Conservation (phyloP, 345 rosid species). For the Eucalyptus decipiens region DNA sequence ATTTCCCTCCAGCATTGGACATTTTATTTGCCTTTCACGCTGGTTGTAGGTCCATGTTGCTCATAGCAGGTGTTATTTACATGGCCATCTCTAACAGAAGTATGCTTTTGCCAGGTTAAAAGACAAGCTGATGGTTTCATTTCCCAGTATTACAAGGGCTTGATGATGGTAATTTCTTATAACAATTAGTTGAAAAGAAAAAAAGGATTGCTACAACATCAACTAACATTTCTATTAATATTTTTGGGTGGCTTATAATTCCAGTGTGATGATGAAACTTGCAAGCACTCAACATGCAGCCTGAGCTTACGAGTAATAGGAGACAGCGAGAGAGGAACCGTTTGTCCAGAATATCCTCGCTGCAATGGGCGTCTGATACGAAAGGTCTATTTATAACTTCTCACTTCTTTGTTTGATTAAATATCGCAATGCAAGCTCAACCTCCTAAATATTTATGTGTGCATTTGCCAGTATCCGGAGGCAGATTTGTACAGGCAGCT, state of each 20-base stretch:
- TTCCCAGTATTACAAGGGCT: conserved; percentile 70
- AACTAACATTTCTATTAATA: not conserved
- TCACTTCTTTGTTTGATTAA: not conserved
- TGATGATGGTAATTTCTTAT: conserved; percentile 61
- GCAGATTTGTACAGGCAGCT: conserved; percentile 93
- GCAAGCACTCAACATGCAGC: conserved; percentile 68
- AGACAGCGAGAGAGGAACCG: conserved; percentile 91
- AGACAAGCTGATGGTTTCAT: conserved; percentile 67
- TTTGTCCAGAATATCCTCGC: conserved; percentile 88
- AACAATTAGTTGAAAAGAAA: not conserved
- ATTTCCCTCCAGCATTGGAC: not conserved
- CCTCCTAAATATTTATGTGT: not conserved
- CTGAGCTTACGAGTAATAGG: conserved; percentile 58
- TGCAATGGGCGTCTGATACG: conserved; percentile 73
- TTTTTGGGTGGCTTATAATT: not conserved
- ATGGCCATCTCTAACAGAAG: not conserved
- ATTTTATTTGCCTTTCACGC: not conserved
- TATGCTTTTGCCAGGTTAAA: conserved; percentile 54
- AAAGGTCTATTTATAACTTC: conserved; percentile 29
- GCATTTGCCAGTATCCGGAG: conserved; percentile 55
- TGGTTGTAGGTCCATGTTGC: not conserved
- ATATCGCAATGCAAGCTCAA: not conserved
- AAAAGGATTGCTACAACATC: not conserved
- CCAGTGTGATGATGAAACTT: conserved; percentile 95
- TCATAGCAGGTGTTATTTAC: not conserved